These are phyloP conservation scores for Leucogyrophana mollusca DNA, from an alignment of 768 basidiomycete genomes.

Conservation along the genomic window DNA sequence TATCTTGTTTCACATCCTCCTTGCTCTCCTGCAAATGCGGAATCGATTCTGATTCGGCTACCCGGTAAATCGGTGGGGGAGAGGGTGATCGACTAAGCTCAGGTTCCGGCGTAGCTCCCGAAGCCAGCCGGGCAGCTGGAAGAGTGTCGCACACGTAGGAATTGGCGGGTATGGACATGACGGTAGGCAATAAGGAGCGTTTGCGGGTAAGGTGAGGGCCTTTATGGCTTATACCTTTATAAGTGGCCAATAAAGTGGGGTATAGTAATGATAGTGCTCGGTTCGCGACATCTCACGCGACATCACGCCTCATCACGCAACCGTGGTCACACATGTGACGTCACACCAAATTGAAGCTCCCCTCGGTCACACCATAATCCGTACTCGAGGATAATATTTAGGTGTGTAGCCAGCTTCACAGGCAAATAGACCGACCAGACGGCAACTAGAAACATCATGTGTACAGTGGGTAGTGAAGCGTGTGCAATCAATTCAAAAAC, in stretches of 20 bases:
- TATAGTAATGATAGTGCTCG: background rate
- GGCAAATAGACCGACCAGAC: slow-evolving; percentile 4
- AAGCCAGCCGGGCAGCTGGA: slow-evolving; percentile 57
- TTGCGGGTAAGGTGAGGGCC: no score
- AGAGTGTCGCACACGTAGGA: slow-evolving; percentile 71
- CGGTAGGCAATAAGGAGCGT: slow-evolving; percentile 8
- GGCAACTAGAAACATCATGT: slow-evolving; percentile 9
- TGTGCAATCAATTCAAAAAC: slow-evolving; percentile 8
- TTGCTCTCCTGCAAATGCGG: slow-evolving; percentile 5
- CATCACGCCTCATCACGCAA: slow-evolving; percentile 27
- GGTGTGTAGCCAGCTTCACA: background rate
- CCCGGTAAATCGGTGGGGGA: slow-evolving; percentile 15
- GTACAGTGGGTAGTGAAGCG: slow-evolving; percentile 8
- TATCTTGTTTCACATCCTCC: slow-evolving; percentile 4
- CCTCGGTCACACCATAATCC: slow-evolving; percentile 7
- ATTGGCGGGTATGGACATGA: slow-evolving; percentile 20
- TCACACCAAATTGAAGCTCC: background rate
- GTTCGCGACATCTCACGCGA: slow-evolving; percentile 29
- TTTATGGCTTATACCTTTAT: no score
- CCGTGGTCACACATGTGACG: slow-evolving; percentile 1
- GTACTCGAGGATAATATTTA: background rate
- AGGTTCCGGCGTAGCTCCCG: slow-evolving; percentile 16
- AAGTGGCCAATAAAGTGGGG: background rate
- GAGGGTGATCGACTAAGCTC: slow-evolving; percentile 21
- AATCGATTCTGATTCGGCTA: background rate